Conservation (phyloP, 257 asterid genomes). For the Capsicum pubescens region DNA sequence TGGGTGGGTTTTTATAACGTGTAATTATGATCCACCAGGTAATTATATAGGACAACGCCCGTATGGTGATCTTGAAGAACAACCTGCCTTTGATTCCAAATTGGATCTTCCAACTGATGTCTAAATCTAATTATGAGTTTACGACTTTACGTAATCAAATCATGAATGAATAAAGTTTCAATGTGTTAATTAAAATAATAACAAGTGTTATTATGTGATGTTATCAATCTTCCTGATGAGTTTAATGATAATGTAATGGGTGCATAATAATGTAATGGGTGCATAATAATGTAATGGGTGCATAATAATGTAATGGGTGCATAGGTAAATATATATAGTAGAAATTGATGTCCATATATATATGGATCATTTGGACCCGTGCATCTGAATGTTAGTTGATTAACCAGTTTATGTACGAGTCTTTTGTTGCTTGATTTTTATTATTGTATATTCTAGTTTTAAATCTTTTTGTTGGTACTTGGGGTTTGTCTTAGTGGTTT, state of each 20-base stretch:
- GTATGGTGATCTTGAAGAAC: background rate
- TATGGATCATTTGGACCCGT: too few species aligned
- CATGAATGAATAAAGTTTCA: background rate
- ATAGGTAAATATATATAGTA: too few species aligned
- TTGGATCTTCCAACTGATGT: conserved; percentile 15
- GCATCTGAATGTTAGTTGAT: background rate
- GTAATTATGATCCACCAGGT: conserved; percentile 49
- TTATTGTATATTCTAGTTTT: background rate
- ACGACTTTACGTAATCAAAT: background rate
- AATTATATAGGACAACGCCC: conserved; percentile 35
- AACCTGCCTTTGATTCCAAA: background rate
- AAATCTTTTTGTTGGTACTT: background rate
- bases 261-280: too few species aligned
- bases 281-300: too few species aligned
- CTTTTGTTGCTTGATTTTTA: background rate
- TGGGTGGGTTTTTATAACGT: conserved; percentile 45
- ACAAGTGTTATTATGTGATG: background rate
- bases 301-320: too few species aligned
- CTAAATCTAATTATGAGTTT: too few species aligned
- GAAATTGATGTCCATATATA: too few species aligned
- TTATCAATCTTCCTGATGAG: too few species aligned
- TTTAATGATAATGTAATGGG: too few species aligned
- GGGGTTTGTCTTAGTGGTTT: too few species aligned
- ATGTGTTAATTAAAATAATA: background rate
- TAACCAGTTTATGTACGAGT: background rate